These are phyloP conservation scores for Podaxis sp. DNA, from an alignment of 768 basidiomycete genomes.

Conservation along the genomic window DNA sequence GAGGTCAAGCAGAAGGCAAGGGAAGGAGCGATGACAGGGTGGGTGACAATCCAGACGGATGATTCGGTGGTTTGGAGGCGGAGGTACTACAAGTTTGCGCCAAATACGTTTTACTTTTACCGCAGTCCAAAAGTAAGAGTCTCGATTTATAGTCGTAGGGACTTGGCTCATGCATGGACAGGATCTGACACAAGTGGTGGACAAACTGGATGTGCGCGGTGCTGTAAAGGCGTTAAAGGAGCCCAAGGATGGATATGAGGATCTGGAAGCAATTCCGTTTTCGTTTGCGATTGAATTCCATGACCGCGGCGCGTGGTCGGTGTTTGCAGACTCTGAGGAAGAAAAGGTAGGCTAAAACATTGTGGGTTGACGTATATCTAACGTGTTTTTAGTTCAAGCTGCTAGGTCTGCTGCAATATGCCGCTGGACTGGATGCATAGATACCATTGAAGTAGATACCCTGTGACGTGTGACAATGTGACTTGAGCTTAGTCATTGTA, in stretches of 20 bases:
- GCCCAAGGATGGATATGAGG: slow-evolving; percentile 68
- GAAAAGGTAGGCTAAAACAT: slow-evolving; percentile 47
- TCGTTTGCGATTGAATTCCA: slow-evolving; percentile 67
- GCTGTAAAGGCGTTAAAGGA: slow-evolving; percentile 49
- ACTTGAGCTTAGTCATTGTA: slow-evolving; percentile 15
- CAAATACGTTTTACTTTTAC: slow-evolving; percentile 45
- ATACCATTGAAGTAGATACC: neutral
- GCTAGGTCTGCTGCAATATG: slow-evolving; percentile 44
- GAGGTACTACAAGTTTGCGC: slow-evolving; percentile 58
- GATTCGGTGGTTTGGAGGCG: slow-evolving; percentile 60
- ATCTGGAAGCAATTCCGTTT: slow-evolving; percentile 60
- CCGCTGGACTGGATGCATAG: slow-evolving; percentile 33
- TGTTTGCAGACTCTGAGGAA: slow-evolving; percentile 61
- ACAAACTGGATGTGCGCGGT: slow-evolving; percentile 46
- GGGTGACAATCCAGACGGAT: slow-evolving; percentile 59
- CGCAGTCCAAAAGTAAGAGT: slow-evolving; percentile 47
- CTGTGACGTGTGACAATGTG: slow-evolving; percentile 11
- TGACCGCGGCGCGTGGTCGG: slow-evolving; percentile 48
- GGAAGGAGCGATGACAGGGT: slow-evolving; percentile 43
- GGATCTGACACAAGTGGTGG: slow-evolving; percentile 38
- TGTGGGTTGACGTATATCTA: slow-evolving; percentile 2
- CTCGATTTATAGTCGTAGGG: neutral
- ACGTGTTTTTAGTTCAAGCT: slow-evolving; percentile 36
- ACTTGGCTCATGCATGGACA: slow-evolving; percentile 19
- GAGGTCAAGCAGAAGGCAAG: slow-evolving; percentile 36